Conservation (phyloP, 1,284 basidiomycete genomes). For the Omphalotus olearius region DNA sequence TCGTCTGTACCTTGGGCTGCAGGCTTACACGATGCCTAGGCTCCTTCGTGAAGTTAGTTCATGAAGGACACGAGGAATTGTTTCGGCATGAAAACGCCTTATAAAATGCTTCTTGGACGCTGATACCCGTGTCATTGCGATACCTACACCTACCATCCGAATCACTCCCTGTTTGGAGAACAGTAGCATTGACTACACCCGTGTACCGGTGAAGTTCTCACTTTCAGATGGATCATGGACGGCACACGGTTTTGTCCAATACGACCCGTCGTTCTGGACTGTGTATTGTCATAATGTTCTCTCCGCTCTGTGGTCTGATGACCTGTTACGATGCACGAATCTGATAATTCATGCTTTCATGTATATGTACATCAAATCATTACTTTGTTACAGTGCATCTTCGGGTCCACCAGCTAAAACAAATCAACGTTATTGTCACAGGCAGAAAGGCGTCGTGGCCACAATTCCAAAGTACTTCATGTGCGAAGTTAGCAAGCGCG, state of each 20-base stretch:
- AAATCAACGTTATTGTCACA: conserved; percentile 20
- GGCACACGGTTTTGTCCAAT: too few relatives aligned
- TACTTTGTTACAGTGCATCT: too few relatives aligned
- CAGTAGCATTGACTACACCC: too few relatives aligned
- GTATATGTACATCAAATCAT: neutral
- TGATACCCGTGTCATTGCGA: conserved; percentile 3
- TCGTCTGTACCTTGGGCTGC: conserved; percentile 29
- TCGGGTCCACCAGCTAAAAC: neutral
- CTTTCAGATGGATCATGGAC: too few relatives aligned
- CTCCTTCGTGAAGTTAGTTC: conserved; percentile 12
- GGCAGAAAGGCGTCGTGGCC: conserved; percentile 32
- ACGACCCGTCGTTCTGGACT: too few relatives aligned
- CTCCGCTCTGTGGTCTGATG: too few relatives aligned
- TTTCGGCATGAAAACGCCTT: neutral
- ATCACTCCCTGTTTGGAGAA: too few relatives aligned
- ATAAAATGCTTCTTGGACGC: neutral
- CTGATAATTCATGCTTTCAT: neutral
- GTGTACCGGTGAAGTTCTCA: too few relatives aligned
- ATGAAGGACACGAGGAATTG: neutral
- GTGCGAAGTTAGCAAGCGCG: neutral
- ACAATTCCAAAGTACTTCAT: conserved; percentile 30
- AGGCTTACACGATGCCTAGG: conserved; percentile 31
- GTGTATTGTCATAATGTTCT: too few relatives aligned
- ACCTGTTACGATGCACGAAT: too few relatives aligned
- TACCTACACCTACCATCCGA: neutral